Conservation (phyloP, 2,329 filamentous ascomycete species). For the Dactylonectria macrodidyma region DNA sequence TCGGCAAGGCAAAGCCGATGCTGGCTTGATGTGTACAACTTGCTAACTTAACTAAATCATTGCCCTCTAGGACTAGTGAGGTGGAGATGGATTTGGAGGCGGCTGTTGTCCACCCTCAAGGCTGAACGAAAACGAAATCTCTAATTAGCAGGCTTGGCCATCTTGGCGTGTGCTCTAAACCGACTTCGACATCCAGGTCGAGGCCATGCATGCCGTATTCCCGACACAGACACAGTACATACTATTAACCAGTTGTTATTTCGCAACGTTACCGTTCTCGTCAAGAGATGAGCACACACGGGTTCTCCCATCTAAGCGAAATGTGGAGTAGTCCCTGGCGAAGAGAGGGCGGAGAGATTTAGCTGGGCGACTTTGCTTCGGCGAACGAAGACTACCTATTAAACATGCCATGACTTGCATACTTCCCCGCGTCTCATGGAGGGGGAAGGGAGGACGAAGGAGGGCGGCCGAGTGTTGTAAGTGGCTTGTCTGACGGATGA, state of each 20-base stretch:
- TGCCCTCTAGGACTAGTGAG: neutral
- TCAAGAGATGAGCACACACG: neutral
- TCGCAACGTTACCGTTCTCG: neutral
- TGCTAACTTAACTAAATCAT: neutral
- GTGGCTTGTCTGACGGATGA: neutral
- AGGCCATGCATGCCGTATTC: slow-evolving; percentile 7
- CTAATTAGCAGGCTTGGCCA: slow-evolving; percentile 16
- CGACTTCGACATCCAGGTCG: slow-evolving; percentile 10
- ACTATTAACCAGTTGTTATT: neutral
- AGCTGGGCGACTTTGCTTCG: neutral
- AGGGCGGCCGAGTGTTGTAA: neutral
- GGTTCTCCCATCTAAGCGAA: neutral
- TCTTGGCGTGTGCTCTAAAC: slow-evolving; percentile 34
- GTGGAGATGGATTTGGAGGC: neutral
- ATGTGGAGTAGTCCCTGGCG: neutral
- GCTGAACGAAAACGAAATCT: slow-evolving; percentile 11
- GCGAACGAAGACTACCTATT: neutral
- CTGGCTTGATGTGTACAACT: neutral
- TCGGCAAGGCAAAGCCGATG: neutral
- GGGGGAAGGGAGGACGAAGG: no score
- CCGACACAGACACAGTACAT: neutral
- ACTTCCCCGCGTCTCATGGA: neutral
- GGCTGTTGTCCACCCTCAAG: slow-evolving; percentile 5
- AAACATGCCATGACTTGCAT: neutral
- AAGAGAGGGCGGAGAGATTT: neutral